Evolutionary conservation across 176 grass and related monocot species (phyloP), one percentile per base, ranked within the genome.

Genomic region (Eragrostis curvula): DNA sequence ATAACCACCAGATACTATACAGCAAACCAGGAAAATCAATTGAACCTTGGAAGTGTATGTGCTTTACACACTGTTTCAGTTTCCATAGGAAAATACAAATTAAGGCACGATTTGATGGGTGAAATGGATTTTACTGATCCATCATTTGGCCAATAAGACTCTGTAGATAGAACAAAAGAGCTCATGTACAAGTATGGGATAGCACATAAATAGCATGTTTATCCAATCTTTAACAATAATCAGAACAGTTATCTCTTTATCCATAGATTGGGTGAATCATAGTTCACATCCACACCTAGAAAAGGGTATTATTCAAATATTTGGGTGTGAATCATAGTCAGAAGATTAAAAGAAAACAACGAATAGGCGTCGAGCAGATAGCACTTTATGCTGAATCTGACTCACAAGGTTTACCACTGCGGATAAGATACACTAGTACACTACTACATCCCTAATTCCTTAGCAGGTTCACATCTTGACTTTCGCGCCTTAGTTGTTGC

Each of bases 261-360:
- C 53, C 30, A 80, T 28, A 82, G 79, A 75, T 28, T 45, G 74
- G 40, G 56, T 60, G 14, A 77, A 51, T 58, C 8, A 45, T 14
- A 70, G 39, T n/a, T 61, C 55, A 61, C 23, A 44, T 28, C 41
- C 74, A 71, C 43, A 76, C 25, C 67, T 52, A 62, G 24, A 77
- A 63, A 62, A 70, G 23, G 12, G 23, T 53, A 23, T 15, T 7
- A 52, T 32, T 63, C 51, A 82, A 82, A 82, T 77, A 77, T 52
- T 77, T 46, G 77, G 55, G 79, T 77, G 45, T 46, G 55, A 61
- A 20, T 77, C 57, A 61, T 53, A 77, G 27, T 64, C 18, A 57
- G 47, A 71, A 16, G 66, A 36, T 36, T 36, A 36, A 36, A 36
- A 36, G 70, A 83, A 78, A 45, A 83, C 71, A 82, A 73, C 14